Percentiles rank a stretch among this genome's conserved stretches.
phyloP scores from a whole-genome alignment of 148 eudicot genomes.

The Fallopia convolvulus region DNA sequence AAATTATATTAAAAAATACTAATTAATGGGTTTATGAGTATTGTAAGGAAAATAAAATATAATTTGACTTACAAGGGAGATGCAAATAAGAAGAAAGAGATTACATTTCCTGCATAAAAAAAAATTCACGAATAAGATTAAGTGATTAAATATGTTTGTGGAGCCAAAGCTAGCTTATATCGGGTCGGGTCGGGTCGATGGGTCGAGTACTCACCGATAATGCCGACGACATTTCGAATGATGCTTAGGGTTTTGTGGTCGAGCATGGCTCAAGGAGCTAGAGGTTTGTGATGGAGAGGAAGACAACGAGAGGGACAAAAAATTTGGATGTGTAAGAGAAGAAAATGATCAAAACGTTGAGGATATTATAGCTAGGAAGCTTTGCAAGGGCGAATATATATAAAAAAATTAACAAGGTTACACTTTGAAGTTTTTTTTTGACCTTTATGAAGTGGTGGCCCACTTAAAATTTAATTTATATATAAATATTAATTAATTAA shows the following conservation, averaged over 20 bases:
- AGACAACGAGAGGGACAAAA: neutral
- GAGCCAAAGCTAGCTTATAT: neutral
- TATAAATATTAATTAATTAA: neutral
- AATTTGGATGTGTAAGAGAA: neutral
- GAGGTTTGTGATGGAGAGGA: neutral
- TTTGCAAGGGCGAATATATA: neutral
- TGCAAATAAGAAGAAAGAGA: slow-evolving; percentile 28
- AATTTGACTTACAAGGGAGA: slow-evolving; percentile 29
- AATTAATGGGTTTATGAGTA: too few relatives aligned
- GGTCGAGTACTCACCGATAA: slow-evolving; percentile 17
- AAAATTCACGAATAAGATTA: too few relatives aligned
- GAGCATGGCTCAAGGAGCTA: neutral
- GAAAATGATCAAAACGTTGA: neutral
- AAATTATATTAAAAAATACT: too few relatives aligned
- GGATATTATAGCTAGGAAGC: neutral
- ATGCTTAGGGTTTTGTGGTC: slow-evolving; percentile 16
- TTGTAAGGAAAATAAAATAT: neutral
- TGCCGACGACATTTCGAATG: slow-evolving; percentile 24
- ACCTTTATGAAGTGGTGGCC: neutral
- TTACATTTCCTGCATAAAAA: slow-evolving; percentile 26
- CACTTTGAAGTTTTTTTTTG: neutral
- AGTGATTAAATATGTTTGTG: neutral
- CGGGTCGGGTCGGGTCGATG: neutral
- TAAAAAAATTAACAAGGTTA: neutral
- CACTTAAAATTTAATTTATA: neutral